Conservation (phyloP, 805 yeast genomes). For the Ascoidea rubescens region DNA sequence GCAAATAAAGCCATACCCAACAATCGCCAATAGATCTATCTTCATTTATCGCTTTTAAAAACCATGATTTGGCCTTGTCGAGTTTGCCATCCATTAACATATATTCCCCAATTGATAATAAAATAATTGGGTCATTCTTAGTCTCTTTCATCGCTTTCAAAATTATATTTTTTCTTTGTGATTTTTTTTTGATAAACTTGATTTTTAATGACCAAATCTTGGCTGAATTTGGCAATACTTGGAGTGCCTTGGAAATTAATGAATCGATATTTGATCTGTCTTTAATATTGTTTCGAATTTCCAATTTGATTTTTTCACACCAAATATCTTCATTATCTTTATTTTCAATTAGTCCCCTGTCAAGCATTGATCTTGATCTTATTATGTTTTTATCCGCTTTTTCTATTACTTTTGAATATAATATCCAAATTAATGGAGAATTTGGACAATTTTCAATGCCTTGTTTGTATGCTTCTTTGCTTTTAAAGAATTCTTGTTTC, state of each 20-base stretch:
- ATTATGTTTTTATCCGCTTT: slow-evolving; percentile 24
- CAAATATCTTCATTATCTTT: slow-evolving; percentile 40
- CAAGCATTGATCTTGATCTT: slow-evolving; percentile 61
- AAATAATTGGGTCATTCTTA: slow-evolving; percentile 40
- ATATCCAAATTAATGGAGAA: slow-evolving; percentile 38
- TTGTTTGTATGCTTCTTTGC: slow-evolving; percentile 30
- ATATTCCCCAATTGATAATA: slow-evolving; percentile 50
- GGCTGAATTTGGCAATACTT: slow-evolving; percentile 43
- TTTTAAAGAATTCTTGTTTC: slow-evolving; percentile 19
- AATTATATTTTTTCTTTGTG: slow-evolving; percentile 42
- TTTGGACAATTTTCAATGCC: slow-evolving; percentile 38
- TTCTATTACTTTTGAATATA: slow-evolving; percentile 34
- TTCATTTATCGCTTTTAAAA: slow-evolving; percentile 48
- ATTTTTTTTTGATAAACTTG: slow-evolving; percentile 26
- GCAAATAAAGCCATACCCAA: slow-evolving; percentile 55
- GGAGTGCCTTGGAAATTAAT: slow-evolving; percentile 43
- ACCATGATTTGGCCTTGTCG: slow-evolving; percentile 57
- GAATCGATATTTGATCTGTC: slow-evolving; percentile 32
- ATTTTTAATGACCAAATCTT: slow-evolving; percentile 34
- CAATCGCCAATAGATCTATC: slow-evolving; percentile 57
- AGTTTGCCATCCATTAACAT: slow-evolving; percentile 55
- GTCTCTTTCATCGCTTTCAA: slow-evolving; percentile 62
- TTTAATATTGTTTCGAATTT: slow-evolving; percentile 34
- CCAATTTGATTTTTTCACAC: slow-evolving; percentile 45
- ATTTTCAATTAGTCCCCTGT: slow-evolving; percentile 42